Base-by-base conservation (phyloP, 192 early-diverging fungal species). In the Entomortierella chlamydospora region DNA sequence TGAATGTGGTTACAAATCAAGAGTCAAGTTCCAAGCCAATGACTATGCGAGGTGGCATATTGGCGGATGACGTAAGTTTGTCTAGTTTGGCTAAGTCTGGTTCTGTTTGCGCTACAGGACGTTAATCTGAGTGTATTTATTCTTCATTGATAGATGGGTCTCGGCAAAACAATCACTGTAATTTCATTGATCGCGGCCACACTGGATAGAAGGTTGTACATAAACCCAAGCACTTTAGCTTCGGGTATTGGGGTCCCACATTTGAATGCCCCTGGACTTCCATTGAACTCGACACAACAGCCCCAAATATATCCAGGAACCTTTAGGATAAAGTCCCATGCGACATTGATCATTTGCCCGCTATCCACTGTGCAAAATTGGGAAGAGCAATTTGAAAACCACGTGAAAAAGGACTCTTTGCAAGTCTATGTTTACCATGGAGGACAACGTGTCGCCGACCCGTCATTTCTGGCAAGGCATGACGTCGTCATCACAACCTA, bases 101-200 rank as follows among this genome's bases (percentile, higher is more conserved):
- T n/a, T n/a, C n/a, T n/a, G n/a, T n/a, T n/a, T n/a, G n/a, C n/a
- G n/a, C 34, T 37, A 37, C 4, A 37, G 34, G 34, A 37, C 10
- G 5, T 37, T 37, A 37, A 37, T 10, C 10, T 37, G 10, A 37
- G 30, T 3, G 34, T 26, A 55, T 41, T 41, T 12, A 31, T 57
- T 0, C 29, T 30, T 23, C 23, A 28, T 29, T 31, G 18, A 55
- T 73, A 83, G 81, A 90, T 90, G 88, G 88, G 87, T 7, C 58
- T 90, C 2, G 88, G 88, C 6, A 90, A 90, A 60, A 90, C 88
- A 6, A 90, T 90, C n/a, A 86, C 87, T 34, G 84, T 88, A 41
- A 76, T 90, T 10, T 83, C 83, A 29, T 64, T 90, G 25, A 85
- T 90, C 17, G 83, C 83, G n/a, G 64, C 81, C 28, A 88, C 86